Evolutionary conservation across 768 basidiomycete species (phyloP), one percentile per base, ranked within the genome.

Genomic region (Tricholoma hemisulphureum): DNA sequence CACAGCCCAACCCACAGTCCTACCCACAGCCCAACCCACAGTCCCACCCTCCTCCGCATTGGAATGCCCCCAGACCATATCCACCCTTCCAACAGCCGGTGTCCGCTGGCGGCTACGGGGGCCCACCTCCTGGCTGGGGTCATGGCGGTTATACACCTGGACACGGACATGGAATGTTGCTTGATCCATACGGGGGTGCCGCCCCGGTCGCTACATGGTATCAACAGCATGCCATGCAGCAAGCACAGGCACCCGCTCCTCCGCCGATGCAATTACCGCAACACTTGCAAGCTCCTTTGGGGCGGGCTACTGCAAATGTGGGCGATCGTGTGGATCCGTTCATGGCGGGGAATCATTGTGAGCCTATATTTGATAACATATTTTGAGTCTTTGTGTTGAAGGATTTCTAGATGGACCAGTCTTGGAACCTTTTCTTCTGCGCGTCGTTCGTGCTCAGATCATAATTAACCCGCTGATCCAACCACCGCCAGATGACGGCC

Each of bases 391-490:
- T 10, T 41, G 9, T 14, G 39, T 8, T 43, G 13, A 34, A 24
- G 34, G 21, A 35, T 52, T 46, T 14, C 34, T 68, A 86, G 85
- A 91, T 65, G 85, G 87, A 0, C 88, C 90, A 2, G 88, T 91
- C 9, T 75, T 92, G 3, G 80, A 82, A 10, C 83, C 89, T 0
- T 81, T 87, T 61, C 67, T 86, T 18, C 68, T 79, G 16, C 77
- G 75, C 51, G 71, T 82, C 23, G 79, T 89, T 9, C 63, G 73
- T 0, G 83, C 83, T 1, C 59, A 62, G 6, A 61, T 85, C 5
- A 68, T 71, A 46, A 56, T 91, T 31, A 91, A 91, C 65, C 88
- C 89, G 0, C 76, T 90, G 23, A 73, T 91, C 14, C 64, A 71
- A 0, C 84, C 85, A 18, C 65, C 65, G 39, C 73, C 69, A 58